Conservation (phyloP, 1,139 yeast genomes). For the Suhomyces anneliseae region DNA sequence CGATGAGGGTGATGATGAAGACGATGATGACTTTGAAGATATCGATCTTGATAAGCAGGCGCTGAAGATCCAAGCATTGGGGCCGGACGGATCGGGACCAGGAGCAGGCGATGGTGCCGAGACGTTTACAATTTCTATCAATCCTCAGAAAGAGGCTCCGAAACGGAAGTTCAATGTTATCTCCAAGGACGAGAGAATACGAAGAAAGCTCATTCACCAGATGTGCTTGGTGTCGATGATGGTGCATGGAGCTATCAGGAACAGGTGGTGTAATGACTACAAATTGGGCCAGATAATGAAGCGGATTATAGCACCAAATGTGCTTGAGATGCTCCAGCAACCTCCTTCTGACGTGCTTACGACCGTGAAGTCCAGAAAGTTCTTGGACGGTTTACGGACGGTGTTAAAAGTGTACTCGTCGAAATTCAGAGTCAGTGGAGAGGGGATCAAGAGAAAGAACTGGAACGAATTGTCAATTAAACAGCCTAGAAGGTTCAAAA, state of each 20-base stretch:
- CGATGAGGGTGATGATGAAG: conserved; percentile 30
- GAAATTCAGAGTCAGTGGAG: conserved; percentile 52
- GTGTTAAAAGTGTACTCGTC: conserved; percentile 63
- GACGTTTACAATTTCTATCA: conserved; percentile 34
- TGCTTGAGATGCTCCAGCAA: conserved; percentile 51
- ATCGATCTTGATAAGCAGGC: conserved; percentile 22
- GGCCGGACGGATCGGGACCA: not conserved
- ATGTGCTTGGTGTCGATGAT: conserved; percentile 57
- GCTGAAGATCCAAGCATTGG: not conserved
- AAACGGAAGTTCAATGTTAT: conserved; percentile 33
- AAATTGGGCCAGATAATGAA: conserved; percentile 39
- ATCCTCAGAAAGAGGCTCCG: not conserved
- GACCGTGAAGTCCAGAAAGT: conserved; percentile 59
- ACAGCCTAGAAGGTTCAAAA: conserved; percentile 19
- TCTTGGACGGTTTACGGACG: conserved; percentile 72
- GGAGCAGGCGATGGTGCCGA: not conserved
- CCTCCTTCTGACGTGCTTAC: conserved; percentile 13
- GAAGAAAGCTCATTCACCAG: conserved; percentile 59
- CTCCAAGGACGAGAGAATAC: conserved; percentile 52
- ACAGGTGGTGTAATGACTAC: conserved; percentile 69
- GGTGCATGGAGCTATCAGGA: conserved; percentile 65
- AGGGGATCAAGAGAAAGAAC: conserved; percentile 48
- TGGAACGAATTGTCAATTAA: conserved; percentile 55
- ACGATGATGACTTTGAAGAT: conserved; percentile 36
- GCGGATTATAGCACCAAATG: conserved; percentile 44